These are phyloP conservation scores for Arthrobotrys sinensis DNA, from an alignment of 2,329 filamentous ascomycete species.

Conservation along the genomic window DNA sequence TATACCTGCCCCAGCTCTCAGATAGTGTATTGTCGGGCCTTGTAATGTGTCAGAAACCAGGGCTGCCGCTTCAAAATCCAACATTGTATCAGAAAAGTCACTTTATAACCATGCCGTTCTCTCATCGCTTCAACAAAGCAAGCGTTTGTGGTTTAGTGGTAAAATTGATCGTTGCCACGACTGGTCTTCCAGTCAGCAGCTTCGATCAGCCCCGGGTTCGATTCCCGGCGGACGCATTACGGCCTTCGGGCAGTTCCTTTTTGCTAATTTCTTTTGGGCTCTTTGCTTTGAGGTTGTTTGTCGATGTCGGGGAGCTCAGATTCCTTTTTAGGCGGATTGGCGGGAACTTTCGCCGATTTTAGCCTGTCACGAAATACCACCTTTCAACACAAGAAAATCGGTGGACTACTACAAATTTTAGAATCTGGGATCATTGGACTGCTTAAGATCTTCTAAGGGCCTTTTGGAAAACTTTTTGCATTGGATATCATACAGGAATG, in stretches of 20 bases:
- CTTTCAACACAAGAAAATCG: conserved; percentile 15
- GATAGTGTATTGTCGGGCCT: no score
- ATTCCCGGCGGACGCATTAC: conserved; percentile 57
- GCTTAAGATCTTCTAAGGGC: not conserved
- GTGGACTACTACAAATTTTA: no score
- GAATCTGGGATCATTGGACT: no score
- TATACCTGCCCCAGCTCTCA: no score
- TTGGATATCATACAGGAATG: conserved; percentile 21
- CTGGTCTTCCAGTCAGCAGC: not conserved
- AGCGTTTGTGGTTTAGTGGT: conserved; percentile 60
- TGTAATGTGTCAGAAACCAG: no score
- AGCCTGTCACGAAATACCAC: not conserved
- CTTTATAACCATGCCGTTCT: not conserved
- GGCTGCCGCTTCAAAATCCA: not conserved
- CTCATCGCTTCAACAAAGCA: conserved; percentile 21
- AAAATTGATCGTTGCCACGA: conserved; percentile 57
- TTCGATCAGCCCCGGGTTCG: conserved; percentile 57
- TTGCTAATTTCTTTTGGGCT: conserved; percentile 25
- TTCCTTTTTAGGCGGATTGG: not conserved
- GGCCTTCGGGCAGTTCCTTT: conserved; percentile 27
- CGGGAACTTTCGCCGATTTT: not conserved
- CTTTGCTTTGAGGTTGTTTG: not conserved
- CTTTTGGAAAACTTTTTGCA: not conserved
- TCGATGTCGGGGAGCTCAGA: not conserved
- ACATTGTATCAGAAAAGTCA: not conserved